phyloP scores from a whole-genome alignment of 106 monocot genomes.

The Apostasia shenzhenica region DNA sequence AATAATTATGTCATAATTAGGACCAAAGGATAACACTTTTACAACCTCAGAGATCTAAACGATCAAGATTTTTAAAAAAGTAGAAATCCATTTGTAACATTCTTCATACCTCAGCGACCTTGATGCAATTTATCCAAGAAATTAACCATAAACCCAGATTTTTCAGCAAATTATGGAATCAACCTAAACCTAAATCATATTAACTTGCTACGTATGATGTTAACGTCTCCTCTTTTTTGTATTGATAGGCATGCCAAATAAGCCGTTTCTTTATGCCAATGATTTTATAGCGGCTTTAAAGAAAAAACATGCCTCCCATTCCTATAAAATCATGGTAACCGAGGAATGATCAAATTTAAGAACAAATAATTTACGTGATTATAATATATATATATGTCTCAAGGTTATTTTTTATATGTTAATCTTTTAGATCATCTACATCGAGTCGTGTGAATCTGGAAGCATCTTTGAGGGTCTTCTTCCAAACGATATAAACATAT shows the following conservation, averaged over 20 bases:
- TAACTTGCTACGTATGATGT: too few species aligned
- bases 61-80: too few species aligned
- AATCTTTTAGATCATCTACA: constrained; percentile 37
- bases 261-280: constrained; percentile 58
- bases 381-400: background rate
- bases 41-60: too few species aligned
- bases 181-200: too few species aligned
- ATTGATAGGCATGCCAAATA: constrained; percentile 51
- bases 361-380: background rate
- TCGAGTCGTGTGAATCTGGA: constrained; percentile 87
- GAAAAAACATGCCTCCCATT: constrained; percentile 42
- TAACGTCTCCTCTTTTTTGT: background rate
- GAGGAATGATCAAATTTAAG: background rate
- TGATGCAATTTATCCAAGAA: too few species aligned
- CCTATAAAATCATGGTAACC: constrained; percentile 57
- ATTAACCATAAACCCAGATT: too few species aligned
- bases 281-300: constrained; percentile 37
- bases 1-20: too few species aligned
- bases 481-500: constrained; percentile 53
- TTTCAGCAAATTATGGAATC: too few species aligned
- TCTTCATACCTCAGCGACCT: too few species aligned
- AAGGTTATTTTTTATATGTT: background rate
- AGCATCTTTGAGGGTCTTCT: constrained; percentile 81
- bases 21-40: too few species aligned
- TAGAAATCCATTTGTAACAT: too few species aligned